phyloP scores from a whole-genome alignment of 352 stramenopile genomes.

The Pythium grandisporangium region DNA sequence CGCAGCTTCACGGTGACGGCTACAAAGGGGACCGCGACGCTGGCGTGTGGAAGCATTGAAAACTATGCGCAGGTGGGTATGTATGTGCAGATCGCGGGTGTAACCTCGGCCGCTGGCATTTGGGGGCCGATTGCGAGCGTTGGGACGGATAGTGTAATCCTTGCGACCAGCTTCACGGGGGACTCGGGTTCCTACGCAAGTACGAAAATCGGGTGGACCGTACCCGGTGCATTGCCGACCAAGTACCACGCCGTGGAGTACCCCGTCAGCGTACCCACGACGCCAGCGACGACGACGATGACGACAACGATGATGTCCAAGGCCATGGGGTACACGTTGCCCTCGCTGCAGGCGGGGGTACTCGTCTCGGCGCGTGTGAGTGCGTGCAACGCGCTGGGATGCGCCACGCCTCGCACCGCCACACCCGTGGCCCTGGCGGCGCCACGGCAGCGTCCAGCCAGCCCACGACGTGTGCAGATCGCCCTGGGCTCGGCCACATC shows the following conservation, averaged over 20 bases:
- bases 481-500: conserved; percentile 65
- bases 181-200: conserved; percentile 24
- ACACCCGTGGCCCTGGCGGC: conserved; percentile 66
- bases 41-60: conserved; percentile 29
- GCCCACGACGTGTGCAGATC: conserved; percentile 67
- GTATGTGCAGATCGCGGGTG: conserved; percentile 37
- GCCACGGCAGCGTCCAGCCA: conserved; percentile 80
- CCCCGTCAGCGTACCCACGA: background rate
- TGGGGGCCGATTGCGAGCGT: conserved; percentile 40
- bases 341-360: conserved; percentile 57
- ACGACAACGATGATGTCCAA: too few relatives aligned
- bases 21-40: conserved; percentile 15
- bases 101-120: conserved; percentile 18
- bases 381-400: conserved; percentile 87
- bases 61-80: conserved; percentile 30
- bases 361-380: conserved; percentile 86
- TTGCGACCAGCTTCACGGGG: conserved; percentile 33
- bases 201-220: conserved; percentile 47
- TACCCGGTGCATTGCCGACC: conserved; percentile 36
- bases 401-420: conserved; percentile 65
- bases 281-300: conserved; percentile 17
- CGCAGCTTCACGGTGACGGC: conserved; percentile 19
- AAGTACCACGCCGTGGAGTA: conserved; percentile 42
- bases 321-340: conserved; percentile 66
- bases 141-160: conserved; percentile 35